Percentiles rank a stretch among this genome's conserved stretches.
These are phyloP conservation scores for Cladorrhinum sp. DNA, from an alignment of 2,329 filamentous ascomycete genomes.

Conservation along the genomic window DNA sequence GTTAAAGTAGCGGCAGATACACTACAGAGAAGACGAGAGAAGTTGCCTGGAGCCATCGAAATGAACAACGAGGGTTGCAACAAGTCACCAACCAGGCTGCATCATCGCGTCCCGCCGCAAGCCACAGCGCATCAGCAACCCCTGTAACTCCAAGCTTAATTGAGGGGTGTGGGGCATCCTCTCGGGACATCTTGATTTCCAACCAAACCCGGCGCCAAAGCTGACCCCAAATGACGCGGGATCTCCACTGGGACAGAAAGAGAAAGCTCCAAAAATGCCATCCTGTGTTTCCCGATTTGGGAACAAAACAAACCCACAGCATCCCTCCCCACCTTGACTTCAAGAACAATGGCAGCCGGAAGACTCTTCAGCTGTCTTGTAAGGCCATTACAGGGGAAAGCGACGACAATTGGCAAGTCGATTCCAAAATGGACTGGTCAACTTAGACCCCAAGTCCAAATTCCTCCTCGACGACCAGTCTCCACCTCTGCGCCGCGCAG, in stretches of 20 bases:
- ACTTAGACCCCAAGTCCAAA: neutral
- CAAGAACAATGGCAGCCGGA: slow-evolving; percentile 16
- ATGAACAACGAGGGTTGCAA: neutral
- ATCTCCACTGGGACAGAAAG: neutral
- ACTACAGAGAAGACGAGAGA: neutral
- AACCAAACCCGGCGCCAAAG: neutral
- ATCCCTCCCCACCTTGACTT: neutral
- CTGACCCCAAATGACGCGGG: slow-evolving; percentile 2
- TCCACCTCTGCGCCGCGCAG: slow-evolving; percentile 33
- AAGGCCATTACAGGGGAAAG: slow-evolving; percentile 16
- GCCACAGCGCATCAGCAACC: slow-evolving; percentile 4
- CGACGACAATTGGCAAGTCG: slow-evolving; percentile 13
- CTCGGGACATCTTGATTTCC: neutral
- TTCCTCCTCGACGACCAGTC: slow-evolving; percentile 28
- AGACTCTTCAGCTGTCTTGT: slow-evolving; percentile 18
- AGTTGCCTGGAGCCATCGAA: neutral
- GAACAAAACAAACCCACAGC: neutral
- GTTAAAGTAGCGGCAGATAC: neutral
- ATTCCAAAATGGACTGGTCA: slow-evolving; percentile 9
- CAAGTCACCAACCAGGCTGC: neutral
- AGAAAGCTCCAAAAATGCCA: slow-evolving; percentile 3
- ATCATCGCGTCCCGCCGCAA: neutral
- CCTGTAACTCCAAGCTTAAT: slow-evolving; percentile 3
- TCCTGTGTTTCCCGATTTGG: neutral
- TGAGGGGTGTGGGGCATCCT: neutral